These are phyloP conservation scores for Ettlia oleoabundans DNA, from an alignment of 139 green algal genomes.

Conservation along the genomic window DNA sequence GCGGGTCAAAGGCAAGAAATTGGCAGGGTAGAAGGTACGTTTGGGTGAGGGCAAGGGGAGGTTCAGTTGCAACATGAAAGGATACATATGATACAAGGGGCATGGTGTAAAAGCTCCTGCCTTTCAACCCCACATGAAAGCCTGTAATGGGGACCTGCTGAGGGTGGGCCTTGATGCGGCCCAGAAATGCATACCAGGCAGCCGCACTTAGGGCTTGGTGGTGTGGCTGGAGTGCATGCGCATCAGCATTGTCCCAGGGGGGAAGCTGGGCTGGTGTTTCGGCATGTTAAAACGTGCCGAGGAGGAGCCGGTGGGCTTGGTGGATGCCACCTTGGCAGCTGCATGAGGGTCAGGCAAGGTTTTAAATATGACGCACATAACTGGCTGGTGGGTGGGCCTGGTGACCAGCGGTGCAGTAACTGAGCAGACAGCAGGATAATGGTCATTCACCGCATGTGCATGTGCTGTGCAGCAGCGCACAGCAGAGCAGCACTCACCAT, in stretches of 20 bases:
- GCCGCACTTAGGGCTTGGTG: neutral
- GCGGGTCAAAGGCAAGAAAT: too few species aligned
- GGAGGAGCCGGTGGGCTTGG: neutral
- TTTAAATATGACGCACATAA: too few species aligned
- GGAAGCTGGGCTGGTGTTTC: neutral
- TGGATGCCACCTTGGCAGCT: neutral
- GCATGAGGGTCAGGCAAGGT: too few species aligned
- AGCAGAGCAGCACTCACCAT: neutral
- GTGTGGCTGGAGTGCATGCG: constrained; percentile 22
- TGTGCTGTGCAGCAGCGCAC: neutral
- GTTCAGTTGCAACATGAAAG: too few species aligned
- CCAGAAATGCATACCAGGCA: neutral
- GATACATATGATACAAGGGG: too few species aligned
- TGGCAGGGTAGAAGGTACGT: too few species aligned
- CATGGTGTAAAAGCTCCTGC: too few species aligned
- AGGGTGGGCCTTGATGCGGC: too few species aligned
- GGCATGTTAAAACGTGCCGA: neutral
- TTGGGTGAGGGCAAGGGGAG: too few species aligned
- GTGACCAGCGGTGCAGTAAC: neutral
- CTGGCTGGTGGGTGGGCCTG: neutral
- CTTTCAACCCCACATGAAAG: too few species aligned
- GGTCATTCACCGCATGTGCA: neutral
- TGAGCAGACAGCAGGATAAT: neutral
- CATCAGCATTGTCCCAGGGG: neutral
- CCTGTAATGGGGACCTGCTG: too few species aligned